Evolutionary conservation across 2,329 filamentous ascomycete species (phyloP).

Genomic region (Rasamsonia emersonii): DNA sequence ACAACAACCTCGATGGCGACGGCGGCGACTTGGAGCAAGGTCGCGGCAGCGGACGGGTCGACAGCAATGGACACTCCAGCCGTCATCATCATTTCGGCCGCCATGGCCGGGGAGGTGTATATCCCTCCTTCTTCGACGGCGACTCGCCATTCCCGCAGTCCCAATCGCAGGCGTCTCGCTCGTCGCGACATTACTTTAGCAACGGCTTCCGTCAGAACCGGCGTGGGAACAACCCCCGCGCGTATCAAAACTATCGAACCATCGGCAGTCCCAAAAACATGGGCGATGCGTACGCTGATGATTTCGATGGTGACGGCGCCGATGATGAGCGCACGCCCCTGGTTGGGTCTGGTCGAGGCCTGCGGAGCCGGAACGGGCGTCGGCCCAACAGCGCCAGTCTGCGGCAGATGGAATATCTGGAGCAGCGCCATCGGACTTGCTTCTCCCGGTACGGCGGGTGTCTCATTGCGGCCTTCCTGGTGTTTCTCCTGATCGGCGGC

Average conservation of each 20-base stretch:
- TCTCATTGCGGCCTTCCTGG: slow-evolving; percentile 70
- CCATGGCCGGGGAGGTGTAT: slow-evolving; percentile 61
- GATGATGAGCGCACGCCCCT: slow-evolving; percentile 86
- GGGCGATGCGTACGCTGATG: slow-evolving; percentile 60
- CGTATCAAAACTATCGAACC: slow-evolving; percentile 40
- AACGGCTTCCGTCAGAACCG: slow-evolving; percentile 55
- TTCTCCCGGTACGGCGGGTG: slow-evolving; percentile 76
- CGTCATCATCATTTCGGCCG: slow-evolving; percentile 75
- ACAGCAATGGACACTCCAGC: slow-evolving; percentile 49
- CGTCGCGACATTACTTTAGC: slow-evolving; percentile 44
- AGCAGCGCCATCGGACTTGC: slow-evolving; percentile 55
- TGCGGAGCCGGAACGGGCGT: slow-evolving; percentile 49
- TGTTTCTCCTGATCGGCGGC: slow-evolving; percentile 73
- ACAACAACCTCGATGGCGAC: slow-evolving; percentile 55
- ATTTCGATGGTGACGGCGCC: slow-evolving; percentile 73
- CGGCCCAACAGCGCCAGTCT: slow-evolving; percentile 49
- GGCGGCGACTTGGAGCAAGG: slow-evolving; percentile 57
- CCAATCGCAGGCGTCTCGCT: slow-evolving; percentile 55
- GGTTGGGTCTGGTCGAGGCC: slow-evolving; percentile 53
- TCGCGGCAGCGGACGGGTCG: slow-evolving; percentile 54
- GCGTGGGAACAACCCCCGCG: slow-evolving; percentile 65
- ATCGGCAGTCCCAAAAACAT: slow-evolving; percentile 45
- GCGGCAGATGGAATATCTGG: slow-evolving; percentile 65
- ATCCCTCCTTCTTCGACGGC: slow-evolving; percentile 65
- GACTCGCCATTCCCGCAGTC: slow-evolving; percentile 62